Evolutionary conservation across 1,284 basidiomycete genomes (phyloP).

Genomic region (Moesziomyces globuligerus): DNA sequence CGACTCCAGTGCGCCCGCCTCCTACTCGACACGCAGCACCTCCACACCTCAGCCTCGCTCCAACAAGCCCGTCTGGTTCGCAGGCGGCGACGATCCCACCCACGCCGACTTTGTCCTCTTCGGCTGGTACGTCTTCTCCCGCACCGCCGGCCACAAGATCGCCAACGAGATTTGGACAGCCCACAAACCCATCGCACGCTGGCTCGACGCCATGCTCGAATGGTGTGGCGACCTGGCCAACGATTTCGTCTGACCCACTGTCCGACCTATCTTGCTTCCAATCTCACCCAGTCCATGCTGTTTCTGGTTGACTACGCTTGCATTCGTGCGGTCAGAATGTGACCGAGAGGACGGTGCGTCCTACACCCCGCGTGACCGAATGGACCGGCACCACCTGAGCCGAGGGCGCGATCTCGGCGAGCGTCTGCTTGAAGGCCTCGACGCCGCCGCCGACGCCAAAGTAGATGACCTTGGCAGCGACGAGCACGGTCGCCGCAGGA

Average conservation of each 20-base stretch:
- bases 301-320: not conserved
- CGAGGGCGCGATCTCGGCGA: conserved; percentile 64
- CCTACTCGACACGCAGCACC: not conserved
- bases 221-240: conserved; percentile 45
- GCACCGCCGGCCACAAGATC: conserved; percentile 32
- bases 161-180: conserved; percentile 47
- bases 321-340: conserved; percentile 22
- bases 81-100: conserved; percentile 46
- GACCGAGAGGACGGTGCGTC: conserved; percentile 47
- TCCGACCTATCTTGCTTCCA: not conserved
- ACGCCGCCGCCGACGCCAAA: conserved; percentile 95
- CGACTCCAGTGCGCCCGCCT: not conserved
- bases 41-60: too few species aligned
- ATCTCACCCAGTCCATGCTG: not conserved
- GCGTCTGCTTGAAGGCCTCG: conserved; percentile 75
- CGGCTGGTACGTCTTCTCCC: conserved; percentile 50
- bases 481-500: conserved; percentile 72
- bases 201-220: conserved; percentile 47
- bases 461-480: conserved; percentile 90
- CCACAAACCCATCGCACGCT: conserved; percentile 32
- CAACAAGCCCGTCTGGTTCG: conserved; percentile 34
- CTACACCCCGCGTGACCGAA: conserved; percentile 47
- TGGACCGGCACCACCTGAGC: conserved; percentile 19
- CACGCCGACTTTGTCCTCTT: conserved; percentile 58
- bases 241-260: conserved; percentile 32